Percentiles rank a stretch among this genome's conserved stretches.
Evolutionary conservation across 306 rosid species (phyloP).

Genomic region (Cercis canadensis): DNA sequence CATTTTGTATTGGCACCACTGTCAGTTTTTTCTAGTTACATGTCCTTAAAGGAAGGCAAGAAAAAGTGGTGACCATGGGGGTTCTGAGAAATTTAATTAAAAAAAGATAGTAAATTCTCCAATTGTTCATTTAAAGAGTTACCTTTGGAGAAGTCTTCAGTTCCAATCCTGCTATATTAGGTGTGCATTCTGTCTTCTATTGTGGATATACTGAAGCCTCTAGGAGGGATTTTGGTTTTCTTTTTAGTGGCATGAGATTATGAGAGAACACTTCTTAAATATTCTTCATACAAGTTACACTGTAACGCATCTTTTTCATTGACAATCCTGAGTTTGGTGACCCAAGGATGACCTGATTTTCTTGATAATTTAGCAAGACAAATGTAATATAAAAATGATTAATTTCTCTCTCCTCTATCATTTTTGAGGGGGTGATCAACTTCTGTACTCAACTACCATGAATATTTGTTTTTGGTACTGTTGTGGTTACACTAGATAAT

Average conservation of each 20-base stretch:
- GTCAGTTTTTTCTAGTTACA: background rate
- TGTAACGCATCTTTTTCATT: too few species aligned
- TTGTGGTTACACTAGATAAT: background rate
- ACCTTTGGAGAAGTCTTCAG: background rate
- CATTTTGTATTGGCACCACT: background rate
- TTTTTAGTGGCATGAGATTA: background rate
- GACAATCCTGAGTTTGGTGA: too few species aligned
- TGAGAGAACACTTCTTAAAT: background rate
- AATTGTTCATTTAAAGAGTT: background rate
- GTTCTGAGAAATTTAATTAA: too few species aligned
- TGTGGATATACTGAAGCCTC: background rate
- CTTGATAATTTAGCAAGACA: too few species aligned
- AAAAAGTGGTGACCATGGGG: background rate
- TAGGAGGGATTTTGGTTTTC: background rate
- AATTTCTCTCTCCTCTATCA: too few species aligned
- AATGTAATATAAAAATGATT: too few species aligned
- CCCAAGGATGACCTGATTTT: too few species aligned
- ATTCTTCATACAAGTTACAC: too few species aligned
- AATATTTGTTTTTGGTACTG: background rate
- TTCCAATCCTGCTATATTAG: background rate
- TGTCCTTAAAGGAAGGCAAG: background rate
- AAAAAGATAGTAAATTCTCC: background rate
- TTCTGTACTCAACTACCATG: background rate
- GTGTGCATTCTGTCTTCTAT: conserved; percentile 8
- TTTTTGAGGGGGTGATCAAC: background rate